phyloP scores from a whole-genome alignment of 75 land plant species.

The Isoetes taiwanensis region DNA sequence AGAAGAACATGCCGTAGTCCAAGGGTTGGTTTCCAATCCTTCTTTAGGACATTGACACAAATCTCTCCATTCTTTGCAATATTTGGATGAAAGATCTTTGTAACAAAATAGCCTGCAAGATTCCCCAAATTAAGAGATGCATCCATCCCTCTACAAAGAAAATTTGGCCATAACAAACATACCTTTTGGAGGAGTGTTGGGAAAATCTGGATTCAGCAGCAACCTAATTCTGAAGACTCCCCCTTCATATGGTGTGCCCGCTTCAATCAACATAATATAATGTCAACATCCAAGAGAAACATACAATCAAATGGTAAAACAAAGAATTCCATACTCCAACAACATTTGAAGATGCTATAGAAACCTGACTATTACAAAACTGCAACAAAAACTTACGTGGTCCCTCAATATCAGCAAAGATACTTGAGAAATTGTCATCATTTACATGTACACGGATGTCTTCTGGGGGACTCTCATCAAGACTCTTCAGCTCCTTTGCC shows the following conservation, averaged over 20 bases:
- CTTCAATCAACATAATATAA: too few species aligned
- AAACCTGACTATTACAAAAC: too few species aligned
- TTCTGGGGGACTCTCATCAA: conserved; percentile 94
- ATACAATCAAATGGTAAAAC: too few species aligned
- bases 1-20: conserved; percentile 91
- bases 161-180: not conserved
- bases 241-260: conserved; percentile 93
- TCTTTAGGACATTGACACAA: conserved; percentile 94
- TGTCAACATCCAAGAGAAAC: too few species aligned
- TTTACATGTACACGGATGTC: conserved; percentile 83
- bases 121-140: not conserved
- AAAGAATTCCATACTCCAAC: too few species aligned
- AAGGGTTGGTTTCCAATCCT: conserved; percentile 96
- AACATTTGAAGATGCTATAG: too few species aligned
- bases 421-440: conserved; percentile 85
- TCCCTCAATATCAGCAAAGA: conserved; percentile 96
- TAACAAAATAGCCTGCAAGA: conserved; percentile 75
- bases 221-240: conserved; percentile 93
- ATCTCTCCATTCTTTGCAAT: conserved; percentile 94
- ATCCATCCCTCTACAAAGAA: too few species aligned
- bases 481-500: conserved; percentile 83
- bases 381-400: conserved; percentile 75
- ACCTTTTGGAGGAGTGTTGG: conserved; percentile 96
- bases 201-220: conserved; percentile 72
- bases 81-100: conserved; percentile 97